Evolutionary conservation across 129 eudicot species (phyloP), one percentile per base, ranked within the genome.

Genomic region (Oenanthe sinensis): DNA sequence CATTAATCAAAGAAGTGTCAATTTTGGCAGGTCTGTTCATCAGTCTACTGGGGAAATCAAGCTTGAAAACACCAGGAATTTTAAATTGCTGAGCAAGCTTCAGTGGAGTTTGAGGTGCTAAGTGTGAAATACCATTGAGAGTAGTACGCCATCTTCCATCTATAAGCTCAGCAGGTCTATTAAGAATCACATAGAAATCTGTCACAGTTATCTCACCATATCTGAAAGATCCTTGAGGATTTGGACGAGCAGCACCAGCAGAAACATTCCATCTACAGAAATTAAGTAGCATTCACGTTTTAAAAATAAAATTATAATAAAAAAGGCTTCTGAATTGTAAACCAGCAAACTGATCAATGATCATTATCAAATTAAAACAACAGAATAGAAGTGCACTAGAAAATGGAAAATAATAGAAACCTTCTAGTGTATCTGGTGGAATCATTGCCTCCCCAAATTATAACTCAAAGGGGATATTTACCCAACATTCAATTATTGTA

Each of bases 211-310:
- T 95, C n/a, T 91, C 82, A 40, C 98, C 98, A 70, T 95, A 95
- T 86, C 83, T 95, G 86, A 95, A 95, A 44, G 98, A 91, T 43
- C 98, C 98, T 83, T 95, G 98, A 44, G 98, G 98, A 82, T 95
- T 95, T 74, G 98, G 98, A 12, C 98, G 94, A 71, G 98, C 98
- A 73, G 96, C 98, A 19, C 97, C 90, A 75, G 98, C 92, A 79
- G 98, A 79, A 49, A 91, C 89, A 78, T 95, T 95, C 96, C 86
- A 87, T 82, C 98, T 95, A 50, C 77, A 78, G 40, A 67, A 79
- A 22, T 42, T 55, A 60, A 54, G 37, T 42, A 42, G 79, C 28
- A 76, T 19, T 37, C 74, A 12, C 16, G 12, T 40, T 45, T 28
- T 5, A 26, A 37, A 15, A 13, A 58, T 28, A 22, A 45, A 67